Evolutionary conservation across 2,329 filamentous ascomycete genomes (phyloP), one percentile per base, ranked within the genome.

Genomic region (Gremmenia infestans): DNA sequence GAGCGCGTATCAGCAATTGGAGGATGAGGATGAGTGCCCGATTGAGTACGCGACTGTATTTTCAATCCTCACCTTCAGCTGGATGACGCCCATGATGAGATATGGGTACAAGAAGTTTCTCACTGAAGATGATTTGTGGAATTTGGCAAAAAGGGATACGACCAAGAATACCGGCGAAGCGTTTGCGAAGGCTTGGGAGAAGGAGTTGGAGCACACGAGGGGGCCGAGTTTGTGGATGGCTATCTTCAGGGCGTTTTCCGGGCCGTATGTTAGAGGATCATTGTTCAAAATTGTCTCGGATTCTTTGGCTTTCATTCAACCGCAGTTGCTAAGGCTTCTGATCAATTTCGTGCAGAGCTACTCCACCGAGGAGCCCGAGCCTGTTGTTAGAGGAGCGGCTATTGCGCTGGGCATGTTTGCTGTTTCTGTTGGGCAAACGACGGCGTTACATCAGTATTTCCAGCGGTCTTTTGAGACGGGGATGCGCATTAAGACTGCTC

Each of bases 51-150:
- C 94, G 12, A 91, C 93, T 58, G 79, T 97, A 52, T 99, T 99
- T 74, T 96, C 93, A 4, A 84, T 89, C 50, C 80, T 99, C 47
- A 96, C 93, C 0, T 99, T 99, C 72, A 87, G 88, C 53, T 99
- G 94, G 94, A 97, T 99, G 93, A 97, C 94, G 0, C 92, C 94
- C 0, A 76, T 99, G 82, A 99, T 99, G 94, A 91, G 86, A 69
- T 87, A 87, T 68, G 94, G 94, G 1, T 97, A 99, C 76, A 89
- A 88, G 68, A 84, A 92, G 57, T 99, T 85, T 71, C 78, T 99
- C 59, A 96, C 91, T 1, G 91, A 97, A 71, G 90, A 97, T 61
- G 93, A 99, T 71, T 80, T 99, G 23, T 99, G 95, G 95, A 93
- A 91, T 58, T 77, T 99, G 56, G 83, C 91, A 42, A 87, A 85